These are phyloP conservation scores for Mucor circinelloides DNA, from an alignment of 371 early-diverging fungal species.

Conservation along the genomic window DNA sequence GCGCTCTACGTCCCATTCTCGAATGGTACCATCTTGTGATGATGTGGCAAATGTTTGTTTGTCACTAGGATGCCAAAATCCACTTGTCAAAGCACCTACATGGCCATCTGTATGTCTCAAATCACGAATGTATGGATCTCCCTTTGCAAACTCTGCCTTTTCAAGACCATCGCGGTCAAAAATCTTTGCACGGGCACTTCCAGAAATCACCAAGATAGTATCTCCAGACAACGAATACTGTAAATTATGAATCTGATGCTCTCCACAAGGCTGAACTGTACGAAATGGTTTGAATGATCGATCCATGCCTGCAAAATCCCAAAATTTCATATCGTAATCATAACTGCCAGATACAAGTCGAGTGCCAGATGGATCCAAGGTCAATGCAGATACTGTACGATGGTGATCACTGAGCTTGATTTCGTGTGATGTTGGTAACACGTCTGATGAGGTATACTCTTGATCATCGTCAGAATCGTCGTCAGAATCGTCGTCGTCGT, in stretches of 20 bases:
- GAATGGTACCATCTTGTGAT: constrained; percentile 84
- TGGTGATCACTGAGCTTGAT: constrained; percentile 68
- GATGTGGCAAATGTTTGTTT: constrained; percentile 75
- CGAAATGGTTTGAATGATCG: constrained; percentile 75
- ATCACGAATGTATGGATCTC: constrained; percentile 94
- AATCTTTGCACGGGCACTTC: constrained; percentile 73
- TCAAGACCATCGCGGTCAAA: constrained; percentile 80
- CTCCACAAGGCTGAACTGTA: constrained; percentile 79
- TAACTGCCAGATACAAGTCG: constrained; percentile 82
- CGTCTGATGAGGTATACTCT: constrained; percentile 24
- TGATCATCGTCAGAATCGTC: constrained; percentile 27
- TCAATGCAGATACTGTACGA: constrained; percentile 78
- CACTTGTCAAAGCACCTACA: constrained; percentile 77
- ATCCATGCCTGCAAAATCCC: constrained; percentile 95
- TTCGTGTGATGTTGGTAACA: constrained; percentile 70
- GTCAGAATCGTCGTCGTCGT: neutral
- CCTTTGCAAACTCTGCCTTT: constrained; percentile 78
- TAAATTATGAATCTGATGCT: constrained; percentile 85
- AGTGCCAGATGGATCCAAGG: constrained; percentile 84
- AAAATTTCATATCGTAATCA: constrained; percentile 82
- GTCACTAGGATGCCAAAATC: constrained; percentile 82
- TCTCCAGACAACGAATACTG: constrained; percentile 82
- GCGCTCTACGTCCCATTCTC: constrained; percentile 87
- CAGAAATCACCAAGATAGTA: constrained; percentile 78
- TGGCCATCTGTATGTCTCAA: constrained; percentile 89